phyloP scores from a whole-genome alignment of 345 rosid species.

The Firmiana major region DNA sequence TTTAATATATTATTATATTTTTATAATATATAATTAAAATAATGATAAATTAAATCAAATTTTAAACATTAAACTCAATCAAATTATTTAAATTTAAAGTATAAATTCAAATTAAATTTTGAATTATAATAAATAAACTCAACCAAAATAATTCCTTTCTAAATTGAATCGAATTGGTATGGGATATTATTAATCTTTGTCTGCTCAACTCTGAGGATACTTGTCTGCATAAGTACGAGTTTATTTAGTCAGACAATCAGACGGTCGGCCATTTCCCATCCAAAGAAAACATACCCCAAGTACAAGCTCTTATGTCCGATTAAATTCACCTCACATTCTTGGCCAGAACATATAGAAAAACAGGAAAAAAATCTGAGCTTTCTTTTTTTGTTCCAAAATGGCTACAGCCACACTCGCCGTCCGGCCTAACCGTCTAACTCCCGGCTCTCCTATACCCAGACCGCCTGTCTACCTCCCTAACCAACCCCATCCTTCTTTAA shows the following conservation, averaged over 20 bases:
- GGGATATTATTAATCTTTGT: no score
- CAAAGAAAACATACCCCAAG: neutral
- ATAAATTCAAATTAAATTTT: no score
- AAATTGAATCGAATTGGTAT: no score
- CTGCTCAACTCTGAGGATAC: no score
- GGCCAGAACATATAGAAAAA: neutral
- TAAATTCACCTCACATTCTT: neutral
- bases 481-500: slow-evolving; percentile 8
- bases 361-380: neutral
- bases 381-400: slow-evolving; percentile 29
- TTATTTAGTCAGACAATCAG: slow-evolving; percentile 6
- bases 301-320: neutral
- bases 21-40: no score
- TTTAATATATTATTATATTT: no score
- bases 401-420: slow-evolving; percentile 79
- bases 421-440: slow-evolving; percentile 53
- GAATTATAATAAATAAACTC: no score
- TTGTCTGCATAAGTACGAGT: no score
- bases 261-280: neutral
- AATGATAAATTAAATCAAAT: no score
- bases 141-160: no score
- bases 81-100: no score
- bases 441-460: slow-evolving; percentile 35
- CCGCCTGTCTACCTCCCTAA: slow-evolving; percentile 22
- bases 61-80: no score